Evolutionary conservation across 2,329 filamentous ascomycete species (phyloP), one percentile per base, ranked within the genome.

Genomic region (Monilinia polystroma): DNA sequence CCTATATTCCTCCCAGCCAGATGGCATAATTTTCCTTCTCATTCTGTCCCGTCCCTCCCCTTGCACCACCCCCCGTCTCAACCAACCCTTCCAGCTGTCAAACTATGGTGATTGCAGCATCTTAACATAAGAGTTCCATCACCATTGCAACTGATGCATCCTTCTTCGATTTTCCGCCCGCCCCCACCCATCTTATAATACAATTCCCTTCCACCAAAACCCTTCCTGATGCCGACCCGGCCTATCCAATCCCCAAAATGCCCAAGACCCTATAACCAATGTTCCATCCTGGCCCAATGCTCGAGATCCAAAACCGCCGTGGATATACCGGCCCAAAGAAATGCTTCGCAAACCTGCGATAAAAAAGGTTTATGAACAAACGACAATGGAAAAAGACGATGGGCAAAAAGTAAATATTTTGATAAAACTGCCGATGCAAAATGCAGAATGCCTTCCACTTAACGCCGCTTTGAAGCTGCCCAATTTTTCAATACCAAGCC

Each of bases 261-360:
- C 32, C 43, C 43, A 32, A 26, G 26, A n/a, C 45, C 57, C 20
- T 38, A 51, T 38, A 51, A 18, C 45, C 58, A 60, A 51, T 60
- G 20, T 51, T 51, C 32, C 43, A 51, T 47, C 41, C 41, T 55
- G 41, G 49, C 43, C 64, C 55, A 38, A 38, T 43, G 35, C 56
- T 29, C 49, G 43, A 66, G 29, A 52, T 32, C 64, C 45, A 62
- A 53, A 54, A 66, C 12, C 57, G 60, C 32, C 55, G 55, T 60
- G 55, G 64, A 47, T 60, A 66, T 66, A 60, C 64, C 64, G 47
- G 47, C 55, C 56, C 47, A 47, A 53, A 53, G 55, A 60, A 59
- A 66, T 29, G 32, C 60, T 26, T 66, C 35, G 64, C 64, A 29
- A 49, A 43, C 47, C 47, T 52, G 64, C 64, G 55, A 53, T 26